Evolutionary conservation across 805 yeast genomes (phyloP).

Genomic region (Metschnikowia kunwiensis): DNA sequence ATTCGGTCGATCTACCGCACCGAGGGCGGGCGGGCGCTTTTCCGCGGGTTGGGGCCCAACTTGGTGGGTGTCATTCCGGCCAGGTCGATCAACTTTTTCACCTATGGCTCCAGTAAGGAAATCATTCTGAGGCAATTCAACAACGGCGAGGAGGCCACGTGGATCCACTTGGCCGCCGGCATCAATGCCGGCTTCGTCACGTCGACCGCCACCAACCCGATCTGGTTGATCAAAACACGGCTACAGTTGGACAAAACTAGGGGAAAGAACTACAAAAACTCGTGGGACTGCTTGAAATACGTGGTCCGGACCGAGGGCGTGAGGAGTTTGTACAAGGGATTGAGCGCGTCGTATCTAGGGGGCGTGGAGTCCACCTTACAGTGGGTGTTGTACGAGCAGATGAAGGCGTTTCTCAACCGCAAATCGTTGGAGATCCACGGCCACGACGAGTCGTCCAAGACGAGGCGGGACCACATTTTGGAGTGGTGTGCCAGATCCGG

Average conservation of each 20-base stretch:
- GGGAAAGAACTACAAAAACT: slow-evolving; percentile 69
- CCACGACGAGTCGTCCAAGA: slow-evolving; percentile 25
- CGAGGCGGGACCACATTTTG: slow-evolving; percentile 57
- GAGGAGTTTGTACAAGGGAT: slow-evolving; percentile 78
- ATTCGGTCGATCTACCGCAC: slow-evolving; percentile 60
- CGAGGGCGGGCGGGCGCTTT: slow-evolving; percentile 85
- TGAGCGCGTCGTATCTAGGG: slow-evolving; percentile 91
- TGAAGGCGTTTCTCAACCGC: slow-evolving; percentile 66
- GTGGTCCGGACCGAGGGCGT: slow-evolving; percentile 77
- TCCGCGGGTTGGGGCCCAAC: slow-evolving; percentile 95
- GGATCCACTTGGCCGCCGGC: slow-evolving; percentile 85
- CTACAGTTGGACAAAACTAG: slow-evolving; percentile 81
- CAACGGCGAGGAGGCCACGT: slow-evolving; percentile 73
- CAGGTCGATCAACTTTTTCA: slow-evolving; percentile 91
- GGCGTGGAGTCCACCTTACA: slow-evolving; percentile 90
- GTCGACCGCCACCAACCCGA: slow-evolving; percentile 95
- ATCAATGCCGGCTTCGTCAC: slow-evolving; percentile 91
- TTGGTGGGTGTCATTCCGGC: slow-evolving; percentile 98
- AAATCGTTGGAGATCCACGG: slow-evolving; percentile 43
- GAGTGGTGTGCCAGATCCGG: slow-evolving; percentile 98
- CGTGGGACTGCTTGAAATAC: slow-evolving; percentile 76
- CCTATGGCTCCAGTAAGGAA: slow-evolving; percentile 92
- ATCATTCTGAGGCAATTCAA: slow-evolving; percentile 62
- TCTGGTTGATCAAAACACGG: slow-evolving; percentile 94
- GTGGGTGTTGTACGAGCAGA: slow-evolving; percentile 95